Conservation (phyloP, 768 basidiomycete species). For the Pisolithus sp. region DNA sequence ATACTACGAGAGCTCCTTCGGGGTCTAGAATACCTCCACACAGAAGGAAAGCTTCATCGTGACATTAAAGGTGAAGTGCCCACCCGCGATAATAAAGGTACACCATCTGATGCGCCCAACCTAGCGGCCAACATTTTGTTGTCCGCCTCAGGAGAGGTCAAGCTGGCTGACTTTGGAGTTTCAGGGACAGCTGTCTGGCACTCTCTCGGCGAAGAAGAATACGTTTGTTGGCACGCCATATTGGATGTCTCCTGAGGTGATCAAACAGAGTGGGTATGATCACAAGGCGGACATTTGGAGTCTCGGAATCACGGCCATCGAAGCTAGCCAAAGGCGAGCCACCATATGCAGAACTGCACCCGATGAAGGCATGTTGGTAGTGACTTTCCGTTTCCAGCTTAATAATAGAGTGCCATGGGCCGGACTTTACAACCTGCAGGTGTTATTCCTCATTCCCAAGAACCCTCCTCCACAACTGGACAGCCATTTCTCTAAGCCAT, state of each 20-base stretch:
- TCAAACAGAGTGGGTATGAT: slow-evolving; percentile 99
- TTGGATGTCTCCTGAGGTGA: slow-evolving; percentile 99
- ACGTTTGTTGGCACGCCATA: slow-evolving; percentile 98
- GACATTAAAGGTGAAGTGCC: slow-evolving; percentile 86
- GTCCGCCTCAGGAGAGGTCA: slow-evolving; percentile 90
- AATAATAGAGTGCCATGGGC: not conserved
- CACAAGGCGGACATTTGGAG: slow-evolving; percentile 99
- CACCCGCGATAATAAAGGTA: not conserved
- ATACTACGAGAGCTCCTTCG: slow-evolving; percentile 87
- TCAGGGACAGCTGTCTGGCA: slow-evolving; percentile 95
- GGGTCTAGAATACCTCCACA: slow-evolving; percentile 93
- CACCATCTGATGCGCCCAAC: not conserved
- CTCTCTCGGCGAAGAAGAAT: slow-evolving; percentile 91
- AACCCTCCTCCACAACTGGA: slow-evolving; percentile 91
- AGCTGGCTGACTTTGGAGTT: slow-evolving; percentile 97
- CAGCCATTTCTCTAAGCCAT: slow-evolving; percentile 84
- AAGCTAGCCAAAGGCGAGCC: slow-evolving; percentile 97
- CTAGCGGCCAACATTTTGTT: slow-evolving; percentile 91
- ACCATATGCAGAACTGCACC: slow-evolving; percentile 96
- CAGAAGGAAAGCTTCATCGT: slow-evolving; percentile 95
- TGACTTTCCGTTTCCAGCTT: not conserved
- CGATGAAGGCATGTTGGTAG: slow-evolving; percentile 78
- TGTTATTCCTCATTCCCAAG: slow-evolving; percentile 96
- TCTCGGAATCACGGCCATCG: slow-evolving; percentile 94
- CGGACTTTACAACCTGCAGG: slow-evolving; percentile 37